Conservation (phyloP, 2,329 filamentous ascomycete genomes). For the Xylaria sp. region DNA sequence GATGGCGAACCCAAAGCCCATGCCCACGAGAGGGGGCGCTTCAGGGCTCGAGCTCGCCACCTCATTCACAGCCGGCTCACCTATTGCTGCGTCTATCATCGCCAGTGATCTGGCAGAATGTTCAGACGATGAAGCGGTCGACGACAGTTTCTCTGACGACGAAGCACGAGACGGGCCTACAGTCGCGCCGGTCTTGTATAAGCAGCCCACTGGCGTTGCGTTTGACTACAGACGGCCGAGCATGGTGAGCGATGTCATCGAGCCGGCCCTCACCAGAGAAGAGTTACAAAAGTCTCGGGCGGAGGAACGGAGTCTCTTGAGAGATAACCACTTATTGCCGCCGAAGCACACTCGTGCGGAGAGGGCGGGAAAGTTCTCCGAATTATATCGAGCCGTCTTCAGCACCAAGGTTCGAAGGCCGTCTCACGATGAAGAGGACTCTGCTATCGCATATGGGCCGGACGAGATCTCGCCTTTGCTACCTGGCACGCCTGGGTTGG, state of each 20-base stretch:
- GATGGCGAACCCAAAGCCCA: conserved; percentile 44
- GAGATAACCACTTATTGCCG: conserved; percentile 73
- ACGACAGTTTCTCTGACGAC: conserved; percentile 48
- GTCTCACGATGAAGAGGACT: conserved; percentile 53
- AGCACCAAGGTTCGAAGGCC: conserved; percentile 64
- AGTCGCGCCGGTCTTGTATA: conserved; percentile 69
- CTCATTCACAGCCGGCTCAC: conserved; percentile 70
- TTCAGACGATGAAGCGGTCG: conserved; percentile 62
- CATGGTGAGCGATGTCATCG: conserved; percentile 67
- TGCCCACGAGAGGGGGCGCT: conserved; percentile 39
- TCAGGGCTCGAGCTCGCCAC: conserved; percentile 51
- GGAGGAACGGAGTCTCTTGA: conserved; percentile 69
- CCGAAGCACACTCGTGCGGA: conserved; percentile 62
- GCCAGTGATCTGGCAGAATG: conserved; percentile 74
- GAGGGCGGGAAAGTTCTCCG: conserved; percentile 52
- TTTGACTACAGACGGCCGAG: conserved; percentile 76
- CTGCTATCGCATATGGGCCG: conserved; percentile 49
- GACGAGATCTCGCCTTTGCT: conserved; percentile 54
- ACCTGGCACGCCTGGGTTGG: conserved; percentile 56
- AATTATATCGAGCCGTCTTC: conserved; percentile 58
- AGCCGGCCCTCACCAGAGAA: conserved; percentile 61
- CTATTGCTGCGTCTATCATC: conserved; percentile 72
- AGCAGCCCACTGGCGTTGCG: conserved; percentile 79
- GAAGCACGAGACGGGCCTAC: conserved; percentile 51
- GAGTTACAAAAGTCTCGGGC: conserved; percentile 67